These are phyloP conservation scores for Medicago ruthenica DNA, from an alignment of 306 rosid species.

Conservation along the genomic window DNA sequence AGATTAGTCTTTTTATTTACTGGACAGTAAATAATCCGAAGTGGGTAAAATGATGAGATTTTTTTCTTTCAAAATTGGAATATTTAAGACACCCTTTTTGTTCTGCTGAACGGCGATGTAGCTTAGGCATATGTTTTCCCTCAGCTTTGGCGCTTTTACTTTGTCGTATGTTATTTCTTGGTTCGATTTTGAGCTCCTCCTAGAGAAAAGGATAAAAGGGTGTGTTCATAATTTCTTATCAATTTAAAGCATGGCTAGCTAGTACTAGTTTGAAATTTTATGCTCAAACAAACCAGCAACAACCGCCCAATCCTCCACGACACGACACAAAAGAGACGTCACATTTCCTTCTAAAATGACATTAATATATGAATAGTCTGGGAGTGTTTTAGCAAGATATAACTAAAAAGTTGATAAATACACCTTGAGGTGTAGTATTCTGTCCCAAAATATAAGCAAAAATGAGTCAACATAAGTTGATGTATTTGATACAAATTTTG, in stretches of 20 bases:
- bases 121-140: background rate
- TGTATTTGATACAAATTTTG: no score
- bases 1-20: conserved; percentile 43
- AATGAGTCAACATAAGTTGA: no score
- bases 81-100: conserved; percentile 33
- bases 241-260: background rate
- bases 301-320: no score
- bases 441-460: no score
- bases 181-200: conserved; percentile 27
- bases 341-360: no score
- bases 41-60: conserved; percentile 41
- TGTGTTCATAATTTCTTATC: background rate
- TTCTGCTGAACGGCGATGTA: no score
- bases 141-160: conserved; percentile 43
- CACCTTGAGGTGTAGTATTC: no score
- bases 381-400: no score
- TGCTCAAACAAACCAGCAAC: background rate
- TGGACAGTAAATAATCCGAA: conserved; percentile 34
- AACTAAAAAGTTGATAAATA: no score
- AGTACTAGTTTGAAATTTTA: background rate
- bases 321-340: no score
- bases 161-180: conserved; percentile 46
- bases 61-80: conserved; percentile 30
- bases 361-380: no score
- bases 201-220: background rate